Percentiles rank a stretch among this genome's conserved stretches.
Evolutionary conservation across 164 flowering plant species (phyloP).

Genomic region (Chimonanthus salicifolius): DNA sequence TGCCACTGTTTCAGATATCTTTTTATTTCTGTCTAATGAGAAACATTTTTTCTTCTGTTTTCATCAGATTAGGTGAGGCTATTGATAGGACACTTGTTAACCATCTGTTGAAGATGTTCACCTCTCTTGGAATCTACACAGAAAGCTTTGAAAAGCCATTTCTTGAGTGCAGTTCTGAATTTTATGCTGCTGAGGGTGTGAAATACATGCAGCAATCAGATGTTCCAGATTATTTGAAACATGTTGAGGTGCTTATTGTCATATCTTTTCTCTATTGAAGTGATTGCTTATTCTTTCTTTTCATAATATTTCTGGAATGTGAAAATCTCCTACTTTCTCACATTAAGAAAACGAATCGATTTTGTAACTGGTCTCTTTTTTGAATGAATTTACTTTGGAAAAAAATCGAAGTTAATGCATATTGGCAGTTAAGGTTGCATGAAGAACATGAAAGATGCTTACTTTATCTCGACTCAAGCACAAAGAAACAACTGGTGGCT

Average conservation of each 20-base stretch:
- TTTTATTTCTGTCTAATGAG: not conserved
- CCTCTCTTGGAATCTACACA: slow-evolving; percentile 84
- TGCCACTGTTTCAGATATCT: no score
- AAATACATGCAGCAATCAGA: slow-evolving; percentile 97
- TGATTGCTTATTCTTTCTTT: not conserved
- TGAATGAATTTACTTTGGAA: not conserved
- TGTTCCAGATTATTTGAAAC: slow-evolving; percentile 94
- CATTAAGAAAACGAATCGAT: not conserved
- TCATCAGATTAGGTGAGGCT: slow-evolving; percentile 84
- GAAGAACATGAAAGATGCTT: slow-evolving; percentile 96
- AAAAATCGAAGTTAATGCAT: slow-evolving; percentile 7
- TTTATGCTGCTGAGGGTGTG: slow-evolving; percentile 96
- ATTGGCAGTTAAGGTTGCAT: slow-evolving; percentile 78
- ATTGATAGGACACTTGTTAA: slow-evolving; percentile 84
- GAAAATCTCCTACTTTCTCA: not conserved
- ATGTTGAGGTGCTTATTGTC: slow-evolving; percentile 73
- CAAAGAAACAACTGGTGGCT: slow-evolving; percentile 78
- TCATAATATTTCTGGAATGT: not conserved
- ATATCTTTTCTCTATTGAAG: slow-evolving; percentile 4
- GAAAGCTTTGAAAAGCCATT: slow-evolving; percentile 98
- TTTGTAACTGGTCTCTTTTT: not conserved
- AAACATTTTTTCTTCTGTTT: not conserved
- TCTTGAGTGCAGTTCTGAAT: slow-evolving; percentile 87
- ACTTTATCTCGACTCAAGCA: slow-evolving; percentile 72
- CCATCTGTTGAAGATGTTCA: slow-evolving; percentile 98